Evolutionary conservation across 2,329 filamentous ascomycete species (phyloP).

Genomic region (Colletotrichum sp.): DNA sequence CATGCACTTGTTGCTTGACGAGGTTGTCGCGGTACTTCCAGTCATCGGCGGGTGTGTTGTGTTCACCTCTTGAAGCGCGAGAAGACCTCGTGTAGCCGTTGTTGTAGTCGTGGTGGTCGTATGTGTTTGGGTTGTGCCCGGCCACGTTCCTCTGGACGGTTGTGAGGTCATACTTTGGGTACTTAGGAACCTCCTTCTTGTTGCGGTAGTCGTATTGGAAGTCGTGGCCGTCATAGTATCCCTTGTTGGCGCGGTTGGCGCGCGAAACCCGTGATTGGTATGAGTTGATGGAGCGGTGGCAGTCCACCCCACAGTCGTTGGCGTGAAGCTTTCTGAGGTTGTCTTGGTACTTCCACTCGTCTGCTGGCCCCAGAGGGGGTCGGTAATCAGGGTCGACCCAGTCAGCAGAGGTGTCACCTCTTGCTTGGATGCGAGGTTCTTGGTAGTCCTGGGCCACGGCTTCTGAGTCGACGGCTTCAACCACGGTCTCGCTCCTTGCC

Average conservation of each 20-base stretch:
- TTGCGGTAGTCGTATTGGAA: not conserved
- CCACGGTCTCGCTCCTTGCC: not conserved
- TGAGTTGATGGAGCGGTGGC: not conserved
- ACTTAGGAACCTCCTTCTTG: not conserved
- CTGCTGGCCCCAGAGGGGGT: not conserved
- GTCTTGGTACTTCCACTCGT: not conserved
- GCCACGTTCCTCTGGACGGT: not conserved
- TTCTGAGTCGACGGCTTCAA: not conserved
- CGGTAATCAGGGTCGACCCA: not conserved
- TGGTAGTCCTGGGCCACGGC: not conserved
- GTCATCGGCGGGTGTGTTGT: not conserved
- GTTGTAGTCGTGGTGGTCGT: not conserved
- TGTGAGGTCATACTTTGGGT: not conserved
- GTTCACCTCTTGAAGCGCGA: not conserved
- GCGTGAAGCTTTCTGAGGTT: not conserved
- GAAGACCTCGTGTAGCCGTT: not conserved
- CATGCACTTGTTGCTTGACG: not conserved
- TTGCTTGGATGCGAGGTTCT: not conserved
- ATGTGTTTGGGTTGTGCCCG: not conserved
- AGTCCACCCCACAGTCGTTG: not conserved
- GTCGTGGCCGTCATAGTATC: not conserved
- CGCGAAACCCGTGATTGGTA: not conserved
- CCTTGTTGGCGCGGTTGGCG: not conserved
- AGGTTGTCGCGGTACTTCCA: not conserved
- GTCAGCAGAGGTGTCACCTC: not conserved